Percentiles rank a stretch among this genome's conserved stretches.
Evolutionary conservation across 225 moss, liverwort and hornwort species (phyloP).

Genomic region (Marchantia polymorpha): DNA sequence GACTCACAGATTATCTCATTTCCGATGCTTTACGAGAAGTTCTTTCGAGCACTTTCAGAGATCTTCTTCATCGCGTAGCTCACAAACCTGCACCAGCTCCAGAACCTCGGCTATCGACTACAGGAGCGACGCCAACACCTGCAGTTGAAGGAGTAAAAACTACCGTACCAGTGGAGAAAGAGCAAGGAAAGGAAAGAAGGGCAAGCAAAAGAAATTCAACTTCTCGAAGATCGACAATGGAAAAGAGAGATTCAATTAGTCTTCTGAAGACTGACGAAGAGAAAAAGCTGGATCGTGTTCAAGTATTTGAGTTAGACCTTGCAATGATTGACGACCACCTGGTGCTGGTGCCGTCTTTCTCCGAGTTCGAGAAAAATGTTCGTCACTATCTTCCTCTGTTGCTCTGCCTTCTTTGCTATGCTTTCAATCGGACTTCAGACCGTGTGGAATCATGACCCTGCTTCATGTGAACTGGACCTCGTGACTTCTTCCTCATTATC

Average conservation of each 20-base stretch:
- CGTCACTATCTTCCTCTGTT: not conserved
- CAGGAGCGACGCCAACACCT: not conserved
- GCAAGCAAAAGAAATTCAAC: constrained; percentile 8
- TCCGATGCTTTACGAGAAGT: constrained; percentile 49
- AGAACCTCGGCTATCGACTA: constrained; percentile 6
- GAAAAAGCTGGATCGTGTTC: constrained; percentile 24
- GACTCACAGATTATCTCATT: constrained; percentile 70
- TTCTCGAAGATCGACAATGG: not conserved
- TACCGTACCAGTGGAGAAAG: constrained; percentile 13
- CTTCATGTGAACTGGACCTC: no score
- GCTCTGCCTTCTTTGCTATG: not conserved
- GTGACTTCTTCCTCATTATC: no score
- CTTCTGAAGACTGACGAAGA: constrained; percentile 31
- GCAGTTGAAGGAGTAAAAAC: not conserved
- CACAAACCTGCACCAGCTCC: constrained; percentile 32
- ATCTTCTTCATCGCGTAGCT: constrained; percentile 45
- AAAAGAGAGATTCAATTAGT: constrained; percentile 4
- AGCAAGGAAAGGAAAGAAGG: constrained; percentile 16
- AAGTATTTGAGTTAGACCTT: constrained; percentile 62
- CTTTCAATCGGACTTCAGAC: not conserved
- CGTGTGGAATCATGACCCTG: not conserved
- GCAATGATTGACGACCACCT: constrained; percentile 45
- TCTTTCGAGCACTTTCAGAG: constrained; percentile 52
- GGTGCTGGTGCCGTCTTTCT: constrained; percentile 39
- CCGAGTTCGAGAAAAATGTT: constrained; percentile 50